Evolutionary conservation across 495 filamentous ascomycete genomes (phyloP).

Genomic region (Tuber indicum): DNA sequence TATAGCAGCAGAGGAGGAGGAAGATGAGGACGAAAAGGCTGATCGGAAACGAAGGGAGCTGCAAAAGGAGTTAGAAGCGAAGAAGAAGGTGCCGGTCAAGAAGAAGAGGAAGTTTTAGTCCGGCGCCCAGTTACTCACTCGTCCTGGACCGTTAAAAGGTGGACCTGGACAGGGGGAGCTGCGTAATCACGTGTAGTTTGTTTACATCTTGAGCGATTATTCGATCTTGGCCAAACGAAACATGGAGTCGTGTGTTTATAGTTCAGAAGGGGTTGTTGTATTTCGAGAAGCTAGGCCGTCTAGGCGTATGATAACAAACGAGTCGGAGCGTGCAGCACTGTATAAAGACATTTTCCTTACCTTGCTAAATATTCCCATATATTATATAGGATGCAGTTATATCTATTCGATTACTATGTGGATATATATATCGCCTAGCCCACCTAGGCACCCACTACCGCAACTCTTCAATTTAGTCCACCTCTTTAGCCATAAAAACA

Average conservation of each 20-base stretch:
- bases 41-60: constrained; percentile 52
- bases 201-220: not conserved
- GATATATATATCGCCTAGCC: not conserved
- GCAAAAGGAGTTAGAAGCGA: constrained; percentile 52
- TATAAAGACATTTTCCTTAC: not conserved
- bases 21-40: constrained; percentile 47
- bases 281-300: not conserved
- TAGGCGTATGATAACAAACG: not conserved
- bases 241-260: not conserved
- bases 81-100: constrained; percentile 52
- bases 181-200: not conserved
- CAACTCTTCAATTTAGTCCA: not conserved
- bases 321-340: not conserved
- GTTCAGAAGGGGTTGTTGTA: not conserved
- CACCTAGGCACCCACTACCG: not conserved
- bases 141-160: not conserved
- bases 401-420: not conserved
- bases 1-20: constrained; percentile 42
- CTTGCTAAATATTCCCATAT: not conserved
- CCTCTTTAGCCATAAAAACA: not conserved
- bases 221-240: not conserved
- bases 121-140: not conserved
- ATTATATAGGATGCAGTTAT: not conserved
- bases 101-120: constrained; percentile 54
- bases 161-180: not conserved